A percentile compares a stretch with the other conserved stretches of the same genome.
Conservation (phyloP, 2,329 filamentous ascomycete genomes). For the Hypoxylon sp. region DNA sequence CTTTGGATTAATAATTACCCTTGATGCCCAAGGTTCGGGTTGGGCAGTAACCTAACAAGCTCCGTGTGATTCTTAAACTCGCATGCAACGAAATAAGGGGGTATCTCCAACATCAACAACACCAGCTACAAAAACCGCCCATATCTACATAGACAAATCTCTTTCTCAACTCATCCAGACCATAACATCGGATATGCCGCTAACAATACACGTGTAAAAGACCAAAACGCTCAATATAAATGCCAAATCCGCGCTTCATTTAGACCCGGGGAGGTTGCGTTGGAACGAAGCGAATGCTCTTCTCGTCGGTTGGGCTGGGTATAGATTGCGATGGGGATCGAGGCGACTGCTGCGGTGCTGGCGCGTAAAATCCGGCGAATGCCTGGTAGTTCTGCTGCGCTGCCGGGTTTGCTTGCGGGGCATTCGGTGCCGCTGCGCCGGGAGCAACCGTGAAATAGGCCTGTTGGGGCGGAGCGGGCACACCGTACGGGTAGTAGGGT, state of each 20-base stretch:
- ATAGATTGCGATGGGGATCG: constrained; percentile 1
- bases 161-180: constrained; percentile 14
- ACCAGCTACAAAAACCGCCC: constrained; percentile 8
- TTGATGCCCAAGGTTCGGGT: constrained; percentile 23
- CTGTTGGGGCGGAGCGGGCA: constrained; percentile 34
- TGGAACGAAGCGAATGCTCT: constrained; percentile 13
- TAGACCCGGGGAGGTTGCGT: constrained; percentile 18
- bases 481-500: constrained; percentile 36
- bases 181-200: constrained; percentile 9
- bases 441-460: constrained; percentile 8
- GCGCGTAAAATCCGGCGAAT: constrained; percentile 42
- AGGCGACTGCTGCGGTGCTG: constrained; percentile 16
- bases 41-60: constrained; percentile 16
- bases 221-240: constrained; percentile 23
- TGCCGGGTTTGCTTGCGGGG: constrained; percentile 5
- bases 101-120: constrained; percentile 31
- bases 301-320: constrained; percentile 14
- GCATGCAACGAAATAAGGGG: constrained; percentile 16
- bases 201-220: too few species aligned
- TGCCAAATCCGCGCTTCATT: not conserved
- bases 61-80: constrained; percentile 4
- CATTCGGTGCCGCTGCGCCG: not conserved
- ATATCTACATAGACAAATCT: constrained; percentile 7
- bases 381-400: constrained; percentile 50
- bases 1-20: constrained; percentile 12